A percentile compares a stretch with the other conserved stretches of the same genome.
phyloP scores from a whole-genome alignment of 2,329 filamentous ascomycete genomes.

The Cladosporium austrohemisphaericum region DNA sequence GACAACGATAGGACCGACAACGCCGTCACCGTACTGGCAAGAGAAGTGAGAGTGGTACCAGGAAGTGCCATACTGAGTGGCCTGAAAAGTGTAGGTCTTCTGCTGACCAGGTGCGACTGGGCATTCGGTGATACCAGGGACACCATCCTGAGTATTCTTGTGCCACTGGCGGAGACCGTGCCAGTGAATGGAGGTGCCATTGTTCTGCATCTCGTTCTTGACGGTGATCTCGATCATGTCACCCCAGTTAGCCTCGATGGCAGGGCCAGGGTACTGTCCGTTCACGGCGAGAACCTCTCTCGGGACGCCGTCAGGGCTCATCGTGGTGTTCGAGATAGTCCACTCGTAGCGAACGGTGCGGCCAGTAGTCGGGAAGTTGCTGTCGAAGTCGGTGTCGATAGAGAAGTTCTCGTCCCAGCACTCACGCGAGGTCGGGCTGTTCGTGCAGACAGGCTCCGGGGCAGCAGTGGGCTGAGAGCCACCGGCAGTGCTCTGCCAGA shows the following conservation, averaged over 20 bases:
- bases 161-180: conserved; percentile 59
- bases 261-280: conserved; percentile 58
- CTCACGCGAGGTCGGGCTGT: conserved; percentile 25
- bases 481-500: conserved; percentile 32
- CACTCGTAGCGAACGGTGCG: conserved; percentile 38
- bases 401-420: conserved; percentile 29
- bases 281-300: conserved; percentile 51
- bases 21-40: conserved; percentile 54
- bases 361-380: conserved; percentile 32
- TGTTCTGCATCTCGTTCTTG: conserved; percentile 50
- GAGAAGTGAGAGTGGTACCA: conserved; percentile 59
- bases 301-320: conserved; percentile 43
- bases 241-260: conserved; percentile 30
- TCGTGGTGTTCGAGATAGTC: conserved; percentile 42
- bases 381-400: conserved; percentile 35
- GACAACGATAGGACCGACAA: conserved; percentile 59
- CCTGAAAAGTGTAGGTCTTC: conserved; percentile 57
- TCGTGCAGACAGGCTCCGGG: conserved; percentile 27
- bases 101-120: conserved; percentile 48
- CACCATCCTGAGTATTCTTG: conserved; percentile 57
- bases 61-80: conserved; percentile 45
- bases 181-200: conserved; percentile 61
- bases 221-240: conserved; percentile 51
- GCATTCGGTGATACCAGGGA: conserved; percentile 47
- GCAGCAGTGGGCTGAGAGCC: conserved; percentile 16